Conservation (phyloP, 805 yeast genomes). For the Hanseniaspora occidentalis region DNA sequence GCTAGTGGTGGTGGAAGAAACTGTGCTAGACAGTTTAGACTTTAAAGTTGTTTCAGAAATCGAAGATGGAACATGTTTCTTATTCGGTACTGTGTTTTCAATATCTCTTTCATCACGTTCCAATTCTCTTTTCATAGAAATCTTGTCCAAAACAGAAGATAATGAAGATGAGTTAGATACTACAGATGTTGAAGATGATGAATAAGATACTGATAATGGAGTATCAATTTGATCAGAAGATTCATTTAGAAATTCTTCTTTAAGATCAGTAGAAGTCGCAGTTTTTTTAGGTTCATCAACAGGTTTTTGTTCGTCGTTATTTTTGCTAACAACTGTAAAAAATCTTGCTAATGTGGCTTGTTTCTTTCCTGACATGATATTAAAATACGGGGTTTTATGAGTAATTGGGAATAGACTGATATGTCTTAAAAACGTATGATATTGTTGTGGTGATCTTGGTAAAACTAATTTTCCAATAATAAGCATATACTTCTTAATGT, state of each 20-base stretch:
- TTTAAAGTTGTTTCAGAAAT: background rate
- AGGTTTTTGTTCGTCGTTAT: too few relatives aligned
- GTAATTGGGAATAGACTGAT: too few relatives aligned
- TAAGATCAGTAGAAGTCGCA: too few relatives aligned
- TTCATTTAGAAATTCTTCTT: too few relatives aligned
- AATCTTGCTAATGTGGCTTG: constrained; percentile 24
- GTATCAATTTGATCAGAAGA: too few relatives aligned
- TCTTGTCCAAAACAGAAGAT: background rate
- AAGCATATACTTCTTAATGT: background rate
- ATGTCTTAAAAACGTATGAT: background rate
- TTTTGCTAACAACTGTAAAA: constrained; percentile 17
- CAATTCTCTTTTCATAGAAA: background rate
- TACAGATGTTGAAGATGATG: too few relatives aligned
- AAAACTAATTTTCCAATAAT: too few relatives aligned
- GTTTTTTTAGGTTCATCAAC: too few relatives aligned
- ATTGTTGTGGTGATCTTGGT: background rate
- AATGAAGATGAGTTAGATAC: too few relatives aligned
- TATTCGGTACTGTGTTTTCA: background rate
- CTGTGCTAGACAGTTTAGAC: background rate
- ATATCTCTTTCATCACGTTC: background rate
- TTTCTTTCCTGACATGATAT: constrained; percentile 8
- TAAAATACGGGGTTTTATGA: background rate
- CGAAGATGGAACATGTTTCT: background rate
- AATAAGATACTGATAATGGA: constrained; percentile 20
- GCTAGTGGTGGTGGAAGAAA: background rate